Base-by-base conservation (phyloP, 257 asterid species). In the Salvia hispanica region DNA sequence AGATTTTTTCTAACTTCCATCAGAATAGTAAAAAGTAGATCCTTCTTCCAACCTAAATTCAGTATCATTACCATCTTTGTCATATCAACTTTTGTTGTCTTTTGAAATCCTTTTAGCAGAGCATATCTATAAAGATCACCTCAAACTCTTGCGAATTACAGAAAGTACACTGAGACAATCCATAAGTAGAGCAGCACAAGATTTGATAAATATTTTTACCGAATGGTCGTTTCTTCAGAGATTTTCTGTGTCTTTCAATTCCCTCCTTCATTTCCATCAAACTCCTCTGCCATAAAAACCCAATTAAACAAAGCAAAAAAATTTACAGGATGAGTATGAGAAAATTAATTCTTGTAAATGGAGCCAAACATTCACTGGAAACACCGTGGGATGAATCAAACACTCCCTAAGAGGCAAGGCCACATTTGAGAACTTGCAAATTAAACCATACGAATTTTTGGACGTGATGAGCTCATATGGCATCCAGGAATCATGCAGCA, bases 201-300 rank as follows among this genome's bases (percentile, higher is more conserved):
- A n/a, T n/a, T n/a, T n/a, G n/a, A n/a, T n/a, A n/a, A n/a, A n/a
- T n/a, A n/a, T n/a, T n/a, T n/a, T n/a, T n/a, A n/a, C n/a, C n/a
- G n/a, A n/a, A n/a, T n/a, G n/a, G n/a, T n/a, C n/a, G n/a, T n/a
- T n/a, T n/a, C n/a, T n/a, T n/a, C n/a, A n/a, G n/a, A n/a, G n/a
- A n/a, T n/a, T n/a, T n/a, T n/a, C n/a, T n/a, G n/a, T n/a, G n/a
- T n/a, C n/a, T n/a, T n/a, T n/a, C n/a, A n/a, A n/a, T n/a, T n/a
- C n/a, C n/a, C n/a, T n/a, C n/a, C n/a, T n/a, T n/a, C n/a, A n/a
- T n/a, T n/a, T n/a, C n/a, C n/a, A n/a, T n/a, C n/a, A n/a, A n/a
- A n/a, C n/a, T n/a, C n/a, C n/a, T n/a, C n/a, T 94, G 80, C 58
- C n/a, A 66, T 54, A 44, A 76, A 63, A 54, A 10, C 31, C 1